Evolutionary conservation across 176 grass and related monocot species (phyloP).

Genomic region (maize (Zea mays)): DNA sequence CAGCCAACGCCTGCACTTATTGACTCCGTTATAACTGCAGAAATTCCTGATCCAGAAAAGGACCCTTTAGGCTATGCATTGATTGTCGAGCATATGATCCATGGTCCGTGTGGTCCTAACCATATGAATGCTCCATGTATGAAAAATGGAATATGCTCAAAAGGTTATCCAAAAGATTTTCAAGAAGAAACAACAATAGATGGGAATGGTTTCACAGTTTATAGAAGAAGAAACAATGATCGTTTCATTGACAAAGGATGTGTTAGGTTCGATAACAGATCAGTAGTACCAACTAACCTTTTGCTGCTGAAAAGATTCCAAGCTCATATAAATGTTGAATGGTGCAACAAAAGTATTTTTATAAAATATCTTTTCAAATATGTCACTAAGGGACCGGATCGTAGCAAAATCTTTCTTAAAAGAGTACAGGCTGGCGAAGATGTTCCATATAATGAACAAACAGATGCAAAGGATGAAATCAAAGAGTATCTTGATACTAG

Average conservation of each 20-base stretch:
- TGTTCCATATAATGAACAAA: not conserved
- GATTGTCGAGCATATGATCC: not conserved
- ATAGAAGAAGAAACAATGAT: not conserved
- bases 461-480: not conserved
- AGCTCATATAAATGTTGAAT: not conserved
- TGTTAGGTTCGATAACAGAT: too few relatives aligned
- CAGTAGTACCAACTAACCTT: not conserved
- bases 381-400: not conserved
- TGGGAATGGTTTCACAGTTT: not conserved
- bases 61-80: not conserved
- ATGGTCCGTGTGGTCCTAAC: not conserved
- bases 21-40: not conserved
- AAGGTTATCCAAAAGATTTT: not conserved
- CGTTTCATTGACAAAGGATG: not conserved
- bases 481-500: not conserved
- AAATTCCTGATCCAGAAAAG: not conserved
- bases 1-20: not conserved
- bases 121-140: too few relatives aligned
- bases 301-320: not conserved
- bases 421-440: not conserved
- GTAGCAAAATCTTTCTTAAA: not conserved
- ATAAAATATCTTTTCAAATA: not conserved
- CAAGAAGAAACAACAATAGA: not conserved
- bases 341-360: not conserved
- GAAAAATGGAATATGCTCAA: not conserved